Conservation (phyloP, 164 flowering plant species). For the Euptelea pleiosperma region DNA sequence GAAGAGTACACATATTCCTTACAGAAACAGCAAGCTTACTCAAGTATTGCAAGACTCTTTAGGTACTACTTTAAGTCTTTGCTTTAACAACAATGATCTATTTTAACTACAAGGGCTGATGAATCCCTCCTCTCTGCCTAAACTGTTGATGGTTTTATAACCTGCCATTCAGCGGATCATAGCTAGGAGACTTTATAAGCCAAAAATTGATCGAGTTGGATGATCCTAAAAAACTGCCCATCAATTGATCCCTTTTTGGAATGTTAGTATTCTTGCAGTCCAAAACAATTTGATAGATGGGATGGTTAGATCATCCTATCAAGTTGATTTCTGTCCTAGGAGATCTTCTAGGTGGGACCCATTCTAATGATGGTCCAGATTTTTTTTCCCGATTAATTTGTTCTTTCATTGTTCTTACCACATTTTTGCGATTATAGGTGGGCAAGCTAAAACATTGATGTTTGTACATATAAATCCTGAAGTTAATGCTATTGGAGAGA, state of each 20-base stretch:
- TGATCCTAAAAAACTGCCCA: no score
- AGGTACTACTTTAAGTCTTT: constrained; percentile 38
- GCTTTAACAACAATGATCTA: no score
- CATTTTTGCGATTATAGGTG: constrained; percentile 44
- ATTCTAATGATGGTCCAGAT: not conserved
- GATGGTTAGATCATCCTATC: no score
- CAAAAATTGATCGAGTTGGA: no score
- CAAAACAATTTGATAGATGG: not conserved
- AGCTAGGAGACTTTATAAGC: no score
- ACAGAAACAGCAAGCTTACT: constrained; percentile 92
- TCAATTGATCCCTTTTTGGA: no score
- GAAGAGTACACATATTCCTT: constrained; percentile 83
- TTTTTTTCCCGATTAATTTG: not conserved
- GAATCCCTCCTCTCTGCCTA: no score
- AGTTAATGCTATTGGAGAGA: constrained; percentile 70
- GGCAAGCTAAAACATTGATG: constrained; percentile 95
- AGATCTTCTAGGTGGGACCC: no score
- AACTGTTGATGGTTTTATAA: not conserved
- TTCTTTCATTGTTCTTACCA: not conserved
- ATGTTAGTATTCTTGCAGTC: no score
- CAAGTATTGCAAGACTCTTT: constrained; percentile 87
- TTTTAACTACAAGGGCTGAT: not conserved
- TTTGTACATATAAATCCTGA: constrained; percentile 93
- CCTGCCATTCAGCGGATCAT: not conserved
- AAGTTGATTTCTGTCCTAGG: no score